phyloP scores from a whole-genome alignment of 1,284 basidiomycete species.

The Ceratobasidium sp. region DNA sequence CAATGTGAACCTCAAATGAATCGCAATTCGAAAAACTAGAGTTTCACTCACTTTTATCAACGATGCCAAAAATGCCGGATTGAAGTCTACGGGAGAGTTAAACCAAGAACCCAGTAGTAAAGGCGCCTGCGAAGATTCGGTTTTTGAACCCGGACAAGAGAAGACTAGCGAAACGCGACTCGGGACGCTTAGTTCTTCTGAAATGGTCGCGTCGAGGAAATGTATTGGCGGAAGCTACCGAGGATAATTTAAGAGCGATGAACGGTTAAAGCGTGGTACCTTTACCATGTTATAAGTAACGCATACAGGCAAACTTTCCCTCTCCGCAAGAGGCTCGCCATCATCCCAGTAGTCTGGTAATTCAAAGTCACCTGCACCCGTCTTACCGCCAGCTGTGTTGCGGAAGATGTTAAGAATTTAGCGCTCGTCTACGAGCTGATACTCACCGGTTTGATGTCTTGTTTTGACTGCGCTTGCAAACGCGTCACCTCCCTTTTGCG shows the following conservation, averaged over 20 bases:
- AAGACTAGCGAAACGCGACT: conserved; percentile 71
- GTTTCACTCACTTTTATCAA: conserved; percentile 65
- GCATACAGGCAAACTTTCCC: conserved; percentile 77
- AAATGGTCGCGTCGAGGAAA: conserved; percentile 75
- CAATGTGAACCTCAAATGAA: not conserved
- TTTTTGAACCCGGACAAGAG: conserved; percentile 64
- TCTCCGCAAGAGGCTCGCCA: conserved; percentile 71
- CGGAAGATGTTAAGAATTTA: not conserved
- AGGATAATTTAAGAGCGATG: not conserved
- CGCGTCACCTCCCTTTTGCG: conserved; percentile 52
- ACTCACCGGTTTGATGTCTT: conserved; percentile 35
- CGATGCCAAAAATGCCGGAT: conserved; percentile 62
- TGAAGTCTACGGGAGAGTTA: conserved; percentile 69
- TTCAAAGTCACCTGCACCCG: conserved; percentile 77
- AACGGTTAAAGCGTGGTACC: not conserved
- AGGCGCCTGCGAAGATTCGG: conserved; percentile 53
- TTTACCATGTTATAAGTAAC: conserved; percentile 79
- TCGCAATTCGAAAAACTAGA: not conserved
- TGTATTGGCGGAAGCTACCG: conserved; percentile 67
- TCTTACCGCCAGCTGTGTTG: conserved; percentile 31
- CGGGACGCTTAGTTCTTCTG: conserved; percentile 70
- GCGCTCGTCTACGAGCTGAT: too few species aligned
- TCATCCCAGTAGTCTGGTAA: conserved; percentile 87
- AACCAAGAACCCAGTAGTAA: conserved; percentile 72
- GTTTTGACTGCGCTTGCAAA: conserved; percentile 41